A percentile compares a stretch with the other conserved stretches of the same genome.
phyloP scores from a whole-genome alignment of 2,329 filamentous ascomycete genomes.

The Penicillium sp. region DNA sequence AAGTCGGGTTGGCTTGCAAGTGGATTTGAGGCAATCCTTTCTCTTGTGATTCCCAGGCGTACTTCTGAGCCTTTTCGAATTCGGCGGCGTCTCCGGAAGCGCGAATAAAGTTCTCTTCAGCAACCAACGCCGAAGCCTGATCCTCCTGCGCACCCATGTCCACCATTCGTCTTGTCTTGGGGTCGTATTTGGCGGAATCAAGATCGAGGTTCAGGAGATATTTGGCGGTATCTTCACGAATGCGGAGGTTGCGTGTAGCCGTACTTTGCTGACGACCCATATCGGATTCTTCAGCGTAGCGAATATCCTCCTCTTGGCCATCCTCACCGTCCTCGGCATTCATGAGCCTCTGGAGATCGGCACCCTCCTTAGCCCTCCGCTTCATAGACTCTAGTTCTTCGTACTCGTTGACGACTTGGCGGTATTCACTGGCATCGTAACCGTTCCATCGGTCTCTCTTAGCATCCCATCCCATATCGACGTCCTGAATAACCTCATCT shows the following conservation, averaged over 20 bases:
- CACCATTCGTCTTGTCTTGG: conserved; percentile 90
- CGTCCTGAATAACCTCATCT: conserved; percentile 83
- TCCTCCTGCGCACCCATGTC: conserved; percentile 81
- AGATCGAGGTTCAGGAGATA: conserved; percentile 94
- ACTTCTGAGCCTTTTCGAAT: conserved; percentile 85
- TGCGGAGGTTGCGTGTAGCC: conserved; percentile 83
- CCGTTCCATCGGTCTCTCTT: conserved; percentile 98
- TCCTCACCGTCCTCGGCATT: conserved; percentile 62
- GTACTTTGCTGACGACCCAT: conserved; percentile 95
- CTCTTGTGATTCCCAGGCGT: conserved; percentile 96
- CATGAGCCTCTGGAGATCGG: conserved; percentile 52
- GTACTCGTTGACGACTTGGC: conserved; percentile 84
- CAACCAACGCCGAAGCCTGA: conserved; percentile 79
- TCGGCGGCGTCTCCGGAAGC: conserved; percentile 89
- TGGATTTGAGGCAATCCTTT: conserved; percentile 78
- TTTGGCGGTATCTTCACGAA: conserved; percentile 96
- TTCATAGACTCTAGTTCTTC: conserved; percentile 81
- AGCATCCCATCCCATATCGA: conserved; percentile 91
- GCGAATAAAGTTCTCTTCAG: conserved; percentile 89
- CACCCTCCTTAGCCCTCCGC: conserved; percentile 55
- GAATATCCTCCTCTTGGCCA: conserved; percentile 52
- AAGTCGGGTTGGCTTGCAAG: conserved; percentile 94
- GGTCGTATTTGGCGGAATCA: conserved; percentile 96
- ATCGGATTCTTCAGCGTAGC: conserved; percentile 91
- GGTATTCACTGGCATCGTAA: conserved; percentile 89